Evolutionary conservation across 257 asterid genomes (phyloP).

Genomic region (Nicotiana knightiana): DNA sequence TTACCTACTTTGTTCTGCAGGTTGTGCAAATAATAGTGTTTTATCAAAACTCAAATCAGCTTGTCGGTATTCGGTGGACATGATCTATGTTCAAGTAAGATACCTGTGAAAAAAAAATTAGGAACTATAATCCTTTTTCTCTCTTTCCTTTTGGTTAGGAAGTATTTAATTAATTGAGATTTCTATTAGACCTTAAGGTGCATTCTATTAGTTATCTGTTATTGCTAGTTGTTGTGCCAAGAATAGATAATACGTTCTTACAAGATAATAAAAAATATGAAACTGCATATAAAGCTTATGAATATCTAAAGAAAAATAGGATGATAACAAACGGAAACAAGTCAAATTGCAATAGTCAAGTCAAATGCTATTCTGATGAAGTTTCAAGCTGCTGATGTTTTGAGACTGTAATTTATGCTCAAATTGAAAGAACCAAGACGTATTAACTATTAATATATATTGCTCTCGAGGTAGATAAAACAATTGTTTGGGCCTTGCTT

Average conservation of each 20-base stretch:
- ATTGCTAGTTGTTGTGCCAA: neutral
- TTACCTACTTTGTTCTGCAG: slow-evolving; percentile 29
- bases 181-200: neutral
- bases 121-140: neutral
- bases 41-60: slow-evolving; percentile 20
- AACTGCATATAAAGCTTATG: neutral
- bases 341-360: neutral
- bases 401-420: neutral
- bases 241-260: neutral
- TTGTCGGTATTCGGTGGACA: slow-evolving; percentile 18
- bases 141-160: neutral
- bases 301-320: neutral
- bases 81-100: slow-evolving; percentile 88
- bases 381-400: neutral
- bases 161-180: neutral
- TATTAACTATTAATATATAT: neutral
- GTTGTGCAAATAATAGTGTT: slow-evolving; percentile 21
- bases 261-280: neutral
- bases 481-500: neutral
- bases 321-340: neutral
- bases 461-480: neutral
- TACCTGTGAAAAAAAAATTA: neutral
- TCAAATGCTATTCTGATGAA: neutral
- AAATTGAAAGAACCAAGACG: neutral
- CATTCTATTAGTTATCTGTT: neutral